Evolutionary conservation across 2,329 filamentous ascomycete genomes (phyloP).

Genomic region (Ophiosphaerella korrae): DNA sequence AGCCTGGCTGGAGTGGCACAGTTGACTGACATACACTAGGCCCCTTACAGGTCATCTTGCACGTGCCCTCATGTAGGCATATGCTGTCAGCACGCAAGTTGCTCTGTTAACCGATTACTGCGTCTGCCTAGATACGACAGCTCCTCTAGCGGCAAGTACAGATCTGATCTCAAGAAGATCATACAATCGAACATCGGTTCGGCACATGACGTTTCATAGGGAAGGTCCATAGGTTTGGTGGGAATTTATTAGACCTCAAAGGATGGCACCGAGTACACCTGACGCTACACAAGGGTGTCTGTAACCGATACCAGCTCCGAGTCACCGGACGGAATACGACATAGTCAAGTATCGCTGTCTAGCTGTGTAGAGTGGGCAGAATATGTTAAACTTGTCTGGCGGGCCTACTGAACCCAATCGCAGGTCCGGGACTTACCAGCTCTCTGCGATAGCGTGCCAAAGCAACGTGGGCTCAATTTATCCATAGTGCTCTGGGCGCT

Average conservation of each 20-base stretch:
- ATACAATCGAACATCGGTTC: not conserved
- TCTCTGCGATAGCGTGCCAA: not conserved
- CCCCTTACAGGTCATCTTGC: conserved; percentile 7
- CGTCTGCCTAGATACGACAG: no score
- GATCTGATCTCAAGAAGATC: conserved; percentile 5
- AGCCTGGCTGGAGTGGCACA: conserved; percentile 1
- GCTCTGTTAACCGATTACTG: conserved; percentile 14
- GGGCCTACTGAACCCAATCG: not conserved
- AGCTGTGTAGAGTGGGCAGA: conserved; percentile 1
- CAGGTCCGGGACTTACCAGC: conserved; percentile 8
- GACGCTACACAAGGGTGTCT: conserved; percentile 1
- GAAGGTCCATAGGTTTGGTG: not conserved
- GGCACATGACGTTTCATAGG: not conserved
- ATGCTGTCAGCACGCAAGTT: conserved; percentile 15
- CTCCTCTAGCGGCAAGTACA: not conserved
- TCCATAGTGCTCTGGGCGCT: conserved; percentile 13
- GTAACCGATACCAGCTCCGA: conserved; percentile 1
- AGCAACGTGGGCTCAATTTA: conserved; percentile 21
- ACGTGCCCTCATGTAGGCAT: conserved; percentile 5
- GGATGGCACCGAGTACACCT: conserved; percentile 4
- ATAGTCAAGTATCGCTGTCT: not conserved
- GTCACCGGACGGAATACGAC: conserved; percentile 6
- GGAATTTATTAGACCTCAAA: no score
- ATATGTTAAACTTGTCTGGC: not conserved
- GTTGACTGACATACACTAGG: not conserved